These are phyloP conservation scores for Basipetospora chlamydospora DNA, from an alignment of 2,329 filamentous ascomycete species.

Conservation along the genomic window DNA sequence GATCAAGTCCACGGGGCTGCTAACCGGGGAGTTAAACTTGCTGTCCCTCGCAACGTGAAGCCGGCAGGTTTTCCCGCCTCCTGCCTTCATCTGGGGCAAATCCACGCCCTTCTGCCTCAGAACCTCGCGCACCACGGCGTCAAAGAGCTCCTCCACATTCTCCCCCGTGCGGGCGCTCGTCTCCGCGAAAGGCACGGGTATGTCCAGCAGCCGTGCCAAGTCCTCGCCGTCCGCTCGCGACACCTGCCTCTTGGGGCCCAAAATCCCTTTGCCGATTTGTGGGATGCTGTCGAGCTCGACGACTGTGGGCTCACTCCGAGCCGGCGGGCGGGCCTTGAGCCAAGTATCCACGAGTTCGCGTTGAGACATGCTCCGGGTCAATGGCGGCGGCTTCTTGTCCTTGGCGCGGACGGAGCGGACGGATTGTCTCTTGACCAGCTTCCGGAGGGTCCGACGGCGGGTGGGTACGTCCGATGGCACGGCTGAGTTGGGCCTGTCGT, in stretches of 20 bases:
- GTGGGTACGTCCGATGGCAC: neutral
- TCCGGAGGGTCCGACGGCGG: neutral
- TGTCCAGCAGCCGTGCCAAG: slow-evolving; percentile 48
- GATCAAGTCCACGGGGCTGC: neutral
- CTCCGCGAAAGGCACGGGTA: slow-evolving; percentile 55
- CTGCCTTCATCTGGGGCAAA: slow-evolving; percentile 4
- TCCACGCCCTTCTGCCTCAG: neutral
- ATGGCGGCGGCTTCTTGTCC: neutral
- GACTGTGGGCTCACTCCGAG: slow-evolving; percentile 10
- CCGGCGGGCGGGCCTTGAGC: slow-evolving; percentile 19
- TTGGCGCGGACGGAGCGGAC: neutral
- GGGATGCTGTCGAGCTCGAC: neutral
- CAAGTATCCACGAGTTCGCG: slow-evolving; percentile 21
- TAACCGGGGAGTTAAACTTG: neutral
- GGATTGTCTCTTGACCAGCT: neutral
- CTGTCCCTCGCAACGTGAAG: neutral
- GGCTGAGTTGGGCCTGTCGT: slow-evolving; percentile 1
- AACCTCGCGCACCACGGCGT: slow-evolving; percentile 31
- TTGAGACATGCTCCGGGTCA: neutral
- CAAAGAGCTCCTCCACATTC: slow-evolving; percentile 56
- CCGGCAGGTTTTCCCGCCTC: neutral
- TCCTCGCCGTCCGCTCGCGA: slow-evolving; percentile 31
- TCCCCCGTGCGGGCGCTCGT: slow-evolving; percentile 57
- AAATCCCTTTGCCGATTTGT: neutral
- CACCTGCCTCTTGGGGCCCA: slow-evolving; percentile 20